These are phyloP conservation scores for Meyerozyma sp. DNA, from an alignment of 1,139 yeast genomes.

Conservation along the genomic window DNA sequence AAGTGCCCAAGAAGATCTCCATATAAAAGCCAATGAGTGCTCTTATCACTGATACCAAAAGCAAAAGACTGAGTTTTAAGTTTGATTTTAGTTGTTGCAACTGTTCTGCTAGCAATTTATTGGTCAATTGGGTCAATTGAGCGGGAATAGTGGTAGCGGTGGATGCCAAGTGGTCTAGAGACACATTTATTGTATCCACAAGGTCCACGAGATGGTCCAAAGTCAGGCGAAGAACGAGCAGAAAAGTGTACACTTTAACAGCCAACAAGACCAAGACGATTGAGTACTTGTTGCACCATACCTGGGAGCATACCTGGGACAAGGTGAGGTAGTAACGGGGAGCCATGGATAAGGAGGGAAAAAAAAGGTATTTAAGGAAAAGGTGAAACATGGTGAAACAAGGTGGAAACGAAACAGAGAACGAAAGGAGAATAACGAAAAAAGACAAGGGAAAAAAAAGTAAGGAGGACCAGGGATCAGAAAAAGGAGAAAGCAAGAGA, in stretches of 20 bases:
- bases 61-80: background rate
- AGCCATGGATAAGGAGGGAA: background rate
- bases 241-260: background rate
- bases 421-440: background rate
- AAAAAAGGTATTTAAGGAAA: background rate
- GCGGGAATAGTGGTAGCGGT: background rate
- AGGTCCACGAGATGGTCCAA: background rate
- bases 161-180: background rate
- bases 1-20: conserved; percentile 1
- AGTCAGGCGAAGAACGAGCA: background rate
- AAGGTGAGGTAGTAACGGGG: background rate
- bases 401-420: background rate
- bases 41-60: background rate
- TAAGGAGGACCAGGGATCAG: too few relatives aligned
- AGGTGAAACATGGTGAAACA: background rate
- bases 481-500: too few relatives aligned
- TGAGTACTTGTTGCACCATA: background rate
- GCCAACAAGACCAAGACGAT: background rate
- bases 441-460: background rate
- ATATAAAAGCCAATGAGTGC: conserved; percentile 1
- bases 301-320: background rate
- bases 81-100: background rate
- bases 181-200: background rate
- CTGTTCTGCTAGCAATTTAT: background rate
- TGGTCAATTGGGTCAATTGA: background rate